Conservation (phyloP, 192 early-diverging fungal genomes). For the Diversispora epigaea region DNA sequence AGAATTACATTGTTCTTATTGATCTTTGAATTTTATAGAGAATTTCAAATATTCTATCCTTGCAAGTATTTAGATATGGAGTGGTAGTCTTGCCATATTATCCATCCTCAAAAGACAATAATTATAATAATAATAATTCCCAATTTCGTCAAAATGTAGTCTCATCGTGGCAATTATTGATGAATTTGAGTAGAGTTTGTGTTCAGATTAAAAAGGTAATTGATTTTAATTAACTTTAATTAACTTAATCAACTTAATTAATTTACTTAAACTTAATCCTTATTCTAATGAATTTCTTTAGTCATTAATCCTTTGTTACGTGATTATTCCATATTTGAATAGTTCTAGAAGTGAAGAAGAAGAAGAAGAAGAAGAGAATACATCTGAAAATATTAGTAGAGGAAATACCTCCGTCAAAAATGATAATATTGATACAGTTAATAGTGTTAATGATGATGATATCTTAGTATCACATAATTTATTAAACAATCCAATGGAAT, state of each 20-base stretch:
- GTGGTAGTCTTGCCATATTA: constrained; percentile 11
- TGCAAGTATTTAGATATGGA: not conserved
- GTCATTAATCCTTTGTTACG: constrained; percentile 10
- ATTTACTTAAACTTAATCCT: not conserved
- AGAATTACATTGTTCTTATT: not conserved
- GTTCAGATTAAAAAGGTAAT: constrained; percentile 19
- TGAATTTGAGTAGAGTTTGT: constrained; percentile 14
- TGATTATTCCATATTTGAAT: not conserved
- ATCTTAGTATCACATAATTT: not conserved
- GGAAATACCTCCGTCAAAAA: too few relatives aligned
- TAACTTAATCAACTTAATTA: not conserved
- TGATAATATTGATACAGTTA: too few relatives aligned
- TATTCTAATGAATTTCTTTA: not conserved
- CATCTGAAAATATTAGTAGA: too few relatives aligned
- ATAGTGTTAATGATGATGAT: too few relatives aligned
- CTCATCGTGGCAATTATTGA: not conserved
- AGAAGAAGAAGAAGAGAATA: not conserved
- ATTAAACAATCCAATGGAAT: not conserved
- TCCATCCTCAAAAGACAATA: not conserved
- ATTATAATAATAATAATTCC: not conserved
- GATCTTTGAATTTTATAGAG: not conserved
- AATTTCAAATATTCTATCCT: not conserved
- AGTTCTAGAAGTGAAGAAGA: not conserved
- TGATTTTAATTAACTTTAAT: not conserved
- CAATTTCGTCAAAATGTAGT: not conserved